Evolutionary conservation across 2,329 filamentous ascomycete genomes (phyloP).

Genomic region (Sporothrix pseudoabietina): DNA sequence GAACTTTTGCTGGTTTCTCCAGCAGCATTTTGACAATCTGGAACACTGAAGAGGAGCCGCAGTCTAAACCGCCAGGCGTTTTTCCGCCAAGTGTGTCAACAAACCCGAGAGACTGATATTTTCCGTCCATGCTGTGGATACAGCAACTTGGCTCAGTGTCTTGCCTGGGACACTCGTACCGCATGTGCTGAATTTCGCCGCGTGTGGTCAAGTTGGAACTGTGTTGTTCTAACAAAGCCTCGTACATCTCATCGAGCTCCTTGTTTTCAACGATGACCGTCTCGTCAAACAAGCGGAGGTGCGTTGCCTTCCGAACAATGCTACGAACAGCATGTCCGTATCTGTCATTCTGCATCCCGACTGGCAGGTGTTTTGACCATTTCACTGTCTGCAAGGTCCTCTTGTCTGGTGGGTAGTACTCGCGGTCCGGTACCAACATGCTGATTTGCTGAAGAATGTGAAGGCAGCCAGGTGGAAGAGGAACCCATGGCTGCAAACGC

Average conservation of each 20-base stretch:
- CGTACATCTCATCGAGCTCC: neutral
- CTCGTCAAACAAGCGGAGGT: slow-evolving; percentile 37
- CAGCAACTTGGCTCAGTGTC: neutral
- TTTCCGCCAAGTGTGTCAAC: neutral
- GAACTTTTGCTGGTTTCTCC: fast-evolving
- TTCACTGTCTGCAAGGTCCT: slow-evolving; percentile 42
- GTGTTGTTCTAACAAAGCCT: too few species aligned
- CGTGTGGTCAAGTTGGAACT: neutral
- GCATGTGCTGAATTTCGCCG: slow-evolving; percentile 29
- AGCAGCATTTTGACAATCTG: slow-evolving; percentile 19
- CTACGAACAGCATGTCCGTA: slow-evolving; percentile 39
- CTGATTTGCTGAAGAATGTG: slow-evolving; percentile 36
- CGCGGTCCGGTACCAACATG: slow-evolving; percentile 39
- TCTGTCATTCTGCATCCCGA: slow-evolving; percentile 45
- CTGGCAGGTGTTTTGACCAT: slow-evolving; percentile 42
- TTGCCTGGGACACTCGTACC: slow-evolving; percentile 25
- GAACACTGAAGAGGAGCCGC: neutral
- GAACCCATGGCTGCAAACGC: slow-evolving; percentile 53
- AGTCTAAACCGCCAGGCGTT: neutral
- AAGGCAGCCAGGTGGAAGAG: slow-evolving; percentile 33
- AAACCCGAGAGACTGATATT: slow-evolving; percentile 20
- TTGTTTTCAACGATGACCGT: neutral
- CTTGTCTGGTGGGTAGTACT: slow-evolving; percentile 45
- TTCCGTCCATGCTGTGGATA: neutral
- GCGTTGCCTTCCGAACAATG: slow-evolving; percentile 41